phyloP scores from a whole-genome alignment of 768 basidiomycete species.

The Boletus rubescentipes region DNA sequence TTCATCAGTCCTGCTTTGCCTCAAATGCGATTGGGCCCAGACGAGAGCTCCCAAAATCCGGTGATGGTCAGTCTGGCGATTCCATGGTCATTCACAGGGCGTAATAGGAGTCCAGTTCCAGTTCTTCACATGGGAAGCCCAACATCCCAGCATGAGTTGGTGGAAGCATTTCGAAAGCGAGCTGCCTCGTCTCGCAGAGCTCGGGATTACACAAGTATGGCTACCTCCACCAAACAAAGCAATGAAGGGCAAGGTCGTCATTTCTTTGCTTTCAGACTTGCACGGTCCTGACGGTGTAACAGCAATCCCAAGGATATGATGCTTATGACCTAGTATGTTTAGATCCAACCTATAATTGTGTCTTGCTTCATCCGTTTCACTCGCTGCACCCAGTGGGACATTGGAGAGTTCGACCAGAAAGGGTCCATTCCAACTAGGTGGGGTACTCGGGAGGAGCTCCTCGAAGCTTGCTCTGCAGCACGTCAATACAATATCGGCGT shows the following conservation, averaged over 20 bases:
- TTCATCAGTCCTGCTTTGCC: conserved; percentile 44
- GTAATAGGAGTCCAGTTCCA: conserved; percentile 50
- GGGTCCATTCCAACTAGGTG: conserved; percentile 73
- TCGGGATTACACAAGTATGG: conserved; percentile 83
- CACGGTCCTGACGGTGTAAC: conserved; percentile 5
- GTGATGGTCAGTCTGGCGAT: conserved; percentile 55
- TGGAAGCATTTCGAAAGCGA: conserved; percentile 74
- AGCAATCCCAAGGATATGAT: conserved; percentile 80
- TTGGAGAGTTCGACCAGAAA: conserved; percentile 83
- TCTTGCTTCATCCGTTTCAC: not conserved
- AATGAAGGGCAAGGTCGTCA: conserved; percentile 47
- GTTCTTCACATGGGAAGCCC: conserved; percentile 82
- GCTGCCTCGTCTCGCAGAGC: conserved; percentile 56
- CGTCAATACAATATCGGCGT: conserved; percentile 68
- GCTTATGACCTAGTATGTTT: conserved; percentile 77
- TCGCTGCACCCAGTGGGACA: conserved; percentile 64
- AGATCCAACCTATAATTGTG: not conserved
- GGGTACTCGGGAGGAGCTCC: conserved; percentile 82
- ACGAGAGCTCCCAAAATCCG: conserved; percentile 49
- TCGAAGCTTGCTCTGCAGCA: conserved; percentile 68
- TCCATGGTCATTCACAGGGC: not conserved
- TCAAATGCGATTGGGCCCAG: conserved; percentile 61
- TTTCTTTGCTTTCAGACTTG: not conserved
- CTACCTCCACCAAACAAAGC: conserved; percentile 84
- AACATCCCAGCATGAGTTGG: conserved; percentile 63